Conservation (phyloP, 768 basidiomycete species). For the Peribolospora kevripleyi region DNA sequence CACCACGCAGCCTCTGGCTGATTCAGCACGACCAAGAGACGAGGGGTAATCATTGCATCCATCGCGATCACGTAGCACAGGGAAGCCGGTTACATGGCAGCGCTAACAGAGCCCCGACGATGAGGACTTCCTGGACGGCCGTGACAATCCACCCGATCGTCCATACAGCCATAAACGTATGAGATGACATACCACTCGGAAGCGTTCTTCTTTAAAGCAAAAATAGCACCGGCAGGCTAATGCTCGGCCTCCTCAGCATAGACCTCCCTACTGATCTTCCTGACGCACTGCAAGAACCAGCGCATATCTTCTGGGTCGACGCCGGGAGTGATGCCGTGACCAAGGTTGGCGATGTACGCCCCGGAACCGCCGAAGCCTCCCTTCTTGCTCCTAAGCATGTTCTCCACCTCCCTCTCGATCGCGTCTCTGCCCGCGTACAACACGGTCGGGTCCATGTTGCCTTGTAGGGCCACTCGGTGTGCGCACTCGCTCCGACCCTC, state of each 20-base stretch:
- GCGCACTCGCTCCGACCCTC: slow-evolving; percentile 16
- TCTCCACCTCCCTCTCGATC: slow-evolving; percentile 62
- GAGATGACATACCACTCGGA: background rate
- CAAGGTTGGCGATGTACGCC: slow-evolving; percentile 92
- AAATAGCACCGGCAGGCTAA: background rate
- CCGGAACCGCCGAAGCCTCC: slow-evolving; percentile 15
- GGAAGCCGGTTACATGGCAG: no score
- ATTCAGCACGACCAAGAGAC: no score
- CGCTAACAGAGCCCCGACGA: background rate
- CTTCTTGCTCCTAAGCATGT: slow-evolving; percentile 36
- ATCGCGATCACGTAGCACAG: no score
- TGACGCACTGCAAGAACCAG: slow-evolving; percentile 63
- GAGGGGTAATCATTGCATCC: no score
- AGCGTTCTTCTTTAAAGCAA: background rate
- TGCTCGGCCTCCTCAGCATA: slow-evolving; percentile 3
- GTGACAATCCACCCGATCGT: background rate
- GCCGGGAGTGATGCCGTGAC: slow-evolving; percentile 88
- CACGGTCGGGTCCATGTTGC: slow-evolving; percentile 73
- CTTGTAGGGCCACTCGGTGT: slow-evolving; percentile 42
- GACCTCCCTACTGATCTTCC: slow-evolving; percentile 12
- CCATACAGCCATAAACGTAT: background rate
- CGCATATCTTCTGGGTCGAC: slow-evolving; percentile 80
- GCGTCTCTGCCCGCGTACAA: slow-evolving; percentile 66
- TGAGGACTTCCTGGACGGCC: background rate
- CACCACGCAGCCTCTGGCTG: no score